Percentiles rank a stretch among this genome's conserved stretches.
Evolutionary conservation across 345 rosid genomes (phyloP).

Genomic region (Brassica juncea): DNA sequence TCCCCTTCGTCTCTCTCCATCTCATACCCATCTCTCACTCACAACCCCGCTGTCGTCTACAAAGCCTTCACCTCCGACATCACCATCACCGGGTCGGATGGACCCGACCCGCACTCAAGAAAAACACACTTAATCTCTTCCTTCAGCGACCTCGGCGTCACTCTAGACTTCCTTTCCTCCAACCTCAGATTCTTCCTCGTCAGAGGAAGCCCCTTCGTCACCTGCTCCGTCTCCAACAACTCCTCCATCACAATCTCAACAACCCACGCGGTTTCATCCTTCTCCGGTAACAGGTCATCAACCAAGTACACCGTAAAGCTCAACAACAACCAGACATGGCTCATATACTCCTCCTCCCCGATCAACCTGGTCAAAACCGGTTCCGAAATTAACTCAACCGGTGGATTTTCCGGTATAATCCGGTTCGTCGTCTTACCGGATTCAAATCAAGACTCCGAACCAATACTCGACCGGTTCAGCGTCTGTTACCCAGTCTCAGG

Average conservation of each 20-base stretch:
- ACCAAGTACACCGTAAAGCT: slow-evolving; percentile 69
- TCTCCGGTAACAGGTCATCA: slow-evolving; percentile 45
- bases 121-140: slow-evolving; percentile 66
- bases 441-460: slow-evolving; percentile 46
- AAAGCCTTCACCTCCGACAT: slow-evolving; percentile 67
- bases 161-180: slow-evolving; percentile 72
- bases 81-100: slow-evolving; percentile 55
- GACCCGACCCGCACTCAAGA: slow-evolving; percentile 36
- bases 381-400: slow-evolving; percentile 41
- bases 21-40: slow-evolving; percentile 70
- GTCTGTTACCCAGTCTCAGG: slow-evolving; percentile 82
- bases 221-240: slow-evolving; percentile 53
- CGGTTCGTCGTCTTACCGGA: slow-evolving; percentile 64
- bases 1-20: slow-evolving; percentile 58
- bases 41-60: slow-evolving; percentile 60
- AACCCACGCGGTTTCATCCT: slow-evolving; percentile 67
- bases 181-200: slow-evolving; percentile 76
- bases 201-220: slow-evolving; percentile 86
- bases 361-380: slow-evolving; percentile 14
- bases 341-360: slow-evolving; percentile 75
- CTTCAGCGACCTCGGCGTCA: slow-evolving; percentile 69
- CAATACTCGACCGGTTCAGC: slow-evolving; percentile 75
- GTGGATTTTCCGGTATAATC: slow-evolving; percentile 60
- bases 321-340: slow-evolving; percentile 86
- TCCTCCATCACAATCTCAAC: slow-evolving; percentile 67